A percentile compares a stretch with the other conserved stretches of the same genome.
Conservation (phyloP, 306 rosid species). For the Echinosophora koreensis region DNA sequence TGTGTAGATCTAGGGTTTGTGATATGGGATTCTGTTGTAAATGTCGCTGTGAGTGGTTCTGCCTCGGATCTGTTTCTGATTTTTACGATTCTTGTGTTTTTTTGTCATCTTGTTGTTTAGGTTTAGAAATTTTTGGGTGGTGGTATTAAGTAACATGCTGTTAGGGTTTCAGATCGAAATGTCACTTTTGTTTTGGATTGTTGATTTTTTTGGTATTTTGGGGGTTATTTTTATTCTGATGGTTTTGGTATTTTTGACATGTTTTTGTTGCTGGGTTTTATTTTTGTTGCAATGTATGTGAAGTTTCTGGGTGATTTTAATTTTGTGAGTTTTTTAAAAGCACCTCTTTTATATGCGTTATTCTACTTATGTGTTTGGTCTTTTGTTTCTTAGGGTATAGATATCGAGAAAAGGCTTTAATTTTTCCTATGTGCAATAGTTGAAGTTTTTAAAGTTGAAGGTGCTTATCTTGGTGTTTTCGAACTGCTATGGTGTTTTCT, state of each 20-base stretch:
- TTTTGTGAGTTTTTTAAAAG: neutral
- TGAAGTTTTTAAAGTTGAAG: neutral
- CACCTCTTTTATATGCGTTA: too few relatives aligned
- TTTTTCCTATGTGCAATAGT: too few relatives aligned
- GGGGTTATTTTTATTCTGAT: neutral
- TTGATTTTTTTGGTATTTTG: neutral
- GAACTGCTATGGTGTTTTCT: neutral
- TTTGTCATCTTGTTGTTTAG: neutral
- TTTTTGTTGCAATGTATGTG: constrained; percentile 39
- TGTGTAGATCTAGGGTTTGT: constrained; percentile 42
- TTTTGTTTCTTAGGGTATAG: neutral
- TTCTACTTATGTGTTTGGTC: neutral
- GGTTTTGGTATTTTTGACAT: neutral
- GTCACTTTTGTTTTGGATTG: neutral
- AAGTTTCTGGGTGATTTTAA: neutral
- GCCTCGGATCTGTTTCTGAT: constrained; percentile 37
- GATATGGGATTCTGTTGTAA: neutral
- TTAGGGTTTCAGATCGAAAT: constrained; percentile 44
- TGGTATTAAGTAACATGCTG: neutral
- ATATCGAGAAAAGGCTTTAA: too few relatives aligned
- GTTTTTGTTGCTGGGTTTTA: neutral
- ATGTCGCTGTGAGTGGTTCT: neutral
- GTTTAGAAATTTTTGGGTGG: neutral
- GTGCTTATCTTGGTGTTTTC: neutral
- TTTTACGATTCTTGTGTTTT: neutral